Evolutionary conservation across 306 rosid genomes (phyloP).

Genomic region (Albizia julibrissin): DNA sequence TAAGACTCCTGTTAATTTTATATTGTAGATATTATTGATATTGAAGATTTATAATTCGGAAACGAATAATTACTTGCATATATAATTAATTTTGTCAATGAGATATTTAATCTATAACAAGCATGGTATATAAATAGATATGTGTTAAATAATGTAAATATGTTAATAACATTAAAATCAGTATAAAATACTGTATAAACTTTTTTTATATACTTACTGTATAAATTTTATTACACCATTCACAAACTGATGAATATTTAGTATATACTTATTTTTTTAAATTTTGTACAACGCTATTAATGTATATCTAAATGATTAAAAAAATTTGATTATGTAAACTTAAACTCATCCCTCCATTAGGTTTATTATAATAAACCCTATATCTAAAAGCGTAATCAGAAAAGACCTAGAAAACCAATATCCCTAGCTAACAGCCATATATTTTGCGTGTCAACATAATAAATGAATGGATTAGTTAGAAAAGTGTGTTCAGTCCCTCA

Average conservation of each 20-base stretch:
- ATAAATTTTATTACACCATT: too few relatives aligned
- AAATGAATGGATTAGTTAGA: constrained; percentile 31
- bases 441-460: background rate
- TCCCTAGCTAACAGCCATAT: background rate
- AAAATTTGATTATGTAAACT: background rate
- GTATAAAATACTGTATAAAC: too few relatives aligned
- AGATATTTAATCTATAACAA: too few relatives aligned
- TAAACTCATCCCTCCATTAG: background rate
- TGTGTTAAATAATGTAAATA: background rate
- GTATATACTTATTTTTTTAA: too few relatives aligned
- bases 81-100: too few relatives aligned
- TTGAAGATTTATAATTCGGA: too few relatives aligned
- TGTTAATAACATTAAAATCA: too few relatives aligned
- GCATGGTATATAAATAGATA: too few relatives aligned
- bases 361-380: background rate
- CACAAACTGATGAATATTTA: too few relatives aligned
- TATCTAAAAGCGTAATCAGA: background rate
- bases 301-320: background rate
- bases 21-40: background rate
- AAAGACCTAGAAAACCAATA: background rate
- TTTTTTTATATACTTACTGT: too few relatives aligned
- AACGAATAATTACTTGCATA: too few relatives aligned
- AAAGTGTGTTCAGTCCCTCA: constrained; percentile 23
- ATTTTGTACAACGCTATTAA: too few relatives aligned
- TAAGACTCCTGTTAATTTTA: background rate